Evolutionary conservation across 2,329 filamentous ascomycete genomes (phyloP).

Genomic region (Cytospora mali): DNA sequence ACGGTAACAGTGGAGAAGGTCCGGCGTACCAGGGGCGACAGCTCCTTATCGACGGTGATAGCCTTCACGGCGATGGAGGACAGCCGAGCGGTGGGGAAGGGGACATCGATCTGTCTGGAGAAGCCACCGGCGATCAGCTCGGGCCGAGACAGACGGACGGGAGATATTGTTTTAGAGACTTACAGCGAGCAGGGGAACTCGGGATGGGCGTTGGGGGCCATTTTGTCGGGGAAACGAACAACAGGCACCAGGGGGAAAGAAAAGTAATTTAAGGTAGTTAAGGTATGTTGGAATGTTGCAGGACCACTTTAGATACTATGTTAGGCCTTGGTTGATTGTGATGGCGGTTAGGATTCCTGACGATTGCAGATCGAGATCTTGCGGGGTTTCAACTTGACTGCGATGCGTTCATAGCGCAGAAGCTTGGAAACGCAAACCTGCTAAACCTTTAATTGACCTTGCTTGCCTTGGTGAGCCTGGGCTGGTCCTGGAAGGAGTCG

Average conservation of each 20-base stretch:
- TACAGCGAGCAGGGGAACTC: constrained; percentile 68
- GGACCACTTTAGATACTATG: not conserved
- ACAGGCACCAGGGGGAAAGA: not conserved
- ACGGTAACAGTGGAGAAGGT: constrained; percentile 28
- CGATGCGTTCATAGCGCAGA: constrained; percentile 1
- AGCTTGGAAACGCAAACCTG: not conserved
- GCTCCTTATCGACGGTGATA: constrained; percentile 83
- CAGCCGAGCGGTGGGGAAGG: constrained; percentile 79
- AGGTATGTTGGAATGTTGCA: not conserved
- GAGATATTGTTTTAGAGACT: constrained; percentile 36
- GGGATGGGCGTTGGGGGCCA: constrained; percentile 45
- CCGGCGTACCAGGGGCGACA: constrained; percentile 62
- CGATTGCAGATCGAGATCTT: not conserved
- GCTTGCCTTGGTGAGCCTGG: not conserved
- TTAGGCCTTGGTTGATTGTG: not conserved
- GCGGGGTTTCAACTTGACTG: not conserved
- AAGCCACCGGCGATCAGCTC: not conserved
- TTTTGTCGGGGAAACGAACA: constrained; percentile 33
- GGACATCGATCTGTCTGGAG: constrained; percentile 70
- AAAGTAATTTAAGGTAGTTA: not conserved
- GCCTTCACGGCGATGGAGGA: constrained; percentile 75
- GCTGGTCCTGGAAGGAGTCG: not conserved
- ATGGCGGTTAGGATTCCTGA: not conserved
- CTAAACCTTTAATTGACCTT: not conserved
- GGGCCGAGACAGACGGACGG: not conserved